Percentiles rank a stretch among this genome's conserved stretches.
These are phyloP conservation scores for Parsonsia alboflavescens DNA, from an alignment of 257 asterid species.

Conservation along the genomic window DNA sequence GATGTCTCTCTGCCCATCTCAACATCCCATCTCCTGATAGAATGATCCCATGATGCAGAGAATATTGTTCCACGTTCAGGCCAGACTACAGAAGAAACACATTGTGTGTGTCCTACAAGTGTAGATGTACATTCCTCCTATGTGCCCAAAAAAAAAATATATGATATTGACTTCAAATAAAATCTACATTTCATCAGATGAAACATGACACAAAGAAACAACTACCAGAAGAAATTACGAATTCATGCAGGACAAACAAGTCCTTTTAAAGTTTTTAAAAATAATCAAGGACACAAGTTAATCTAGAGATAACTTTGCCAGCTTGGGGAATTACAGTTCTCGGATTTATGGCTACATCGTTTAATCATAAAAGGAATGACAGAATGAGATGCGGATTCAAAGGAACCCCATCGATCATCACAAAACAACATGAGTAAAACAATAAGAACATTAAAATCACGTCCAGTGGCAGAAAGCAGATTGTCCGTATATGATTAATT, in stretches of 20 bases:
- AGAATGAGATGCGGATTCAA: neutral
- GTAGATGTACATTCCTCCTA: slow-evolving; percentile 84
- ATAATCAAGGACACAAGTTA: neutral
- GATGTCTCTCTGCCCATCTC: slow-evolving; percentile 67
- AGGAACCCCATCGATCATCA: neutral
- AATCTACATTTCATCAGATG: neutral
- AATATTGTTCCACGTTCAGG: slow-evolving; percentile 56
- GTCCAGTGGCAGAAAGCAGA: neutral
- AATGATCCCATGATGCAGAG: slow-evolving; percentile 97
- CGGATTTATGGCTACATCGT: neutral
- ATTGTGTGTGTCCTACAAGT: slow-evolving; percentile 86
- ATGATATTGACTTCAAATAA: neutral
- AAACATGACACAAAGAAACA: neutral
- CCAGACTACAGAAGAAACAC: slow-evolving; percentile 88
- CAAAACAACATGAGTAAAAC: neutral
- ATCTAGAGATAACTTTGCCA: neutral
- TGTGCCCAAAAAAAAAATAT: neutral
- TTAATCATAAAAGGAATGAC: neutral
- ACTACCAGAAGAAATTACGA: neutral
- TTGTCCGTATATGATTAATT: neutral
- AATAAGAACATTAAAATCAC: neutral
- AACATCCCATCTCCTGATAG: slow-evolving; percentile 95
- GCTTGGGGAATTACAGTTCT: neutral
- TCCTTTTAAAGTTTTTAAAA: neutral
- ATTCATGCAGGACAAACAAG: neutral